phyloP scores from a whole-genome alignment of 2,329 filamentous ascomycete species.

The Colletotrichum salicis region DNA sequence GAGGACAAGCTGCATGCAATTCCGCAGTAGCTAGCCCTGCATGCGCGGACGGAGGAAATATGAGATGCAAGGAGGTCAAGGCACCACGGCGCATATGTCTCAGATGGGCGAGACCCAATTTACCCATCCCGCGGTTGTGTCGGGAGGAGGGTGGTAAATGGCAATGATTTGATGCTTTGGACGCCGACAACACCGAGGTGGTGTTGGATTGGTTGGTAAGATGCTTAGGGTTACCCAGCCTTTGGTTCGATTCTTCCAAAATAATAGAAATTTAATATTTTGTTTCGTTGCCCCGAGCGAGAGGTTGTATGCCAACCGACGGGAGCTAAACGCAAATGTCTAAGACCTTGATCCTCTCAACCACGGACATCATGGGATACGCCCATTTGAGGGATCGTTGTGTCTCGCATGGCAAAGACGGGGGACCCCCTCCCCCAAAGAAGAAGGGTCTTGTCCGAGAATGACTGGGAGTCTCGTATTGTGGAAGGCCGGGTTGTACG shows the following conservation, averaged over 20 bases:
- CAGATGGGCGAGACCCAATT: slow-evolving; percentile 14
- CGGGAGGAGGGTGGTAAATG: background rate
- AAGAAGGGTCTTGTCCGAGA: background rate
- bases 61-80: slow-evolving; percentile 10
- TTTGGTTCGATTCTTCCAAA: background rate
- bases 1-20: background rate
- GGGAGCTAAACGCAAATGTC: background rate
- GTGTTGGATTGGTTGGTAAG: too few relatives aligned
- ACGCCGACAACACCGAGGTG: background rate
- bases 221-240: background rate
- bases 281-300: background rate
- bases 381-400: background rate
- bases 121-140: slow-evolving; percentile 8
- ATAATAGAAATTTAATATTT: background rate
- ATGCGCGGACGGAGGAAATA: background rate
- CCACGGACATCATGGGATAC: background rate
- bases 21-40: slow-evolving; percentile 1
- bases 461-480: background rate
- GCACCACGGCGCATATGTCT: slow-evolving; percentile 15
- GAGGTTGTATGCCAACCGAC: background rate
- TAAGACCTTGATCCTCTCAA: background rate
- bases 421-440: background rate
- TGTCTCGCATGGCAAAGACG: background rate
- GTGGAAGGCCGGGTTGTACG: background rate
- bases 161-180: background rate